A percentile compares a stretch with the other conserved stretches of the same genome.
Conservation (phyloP, 164 flowering plant species). For the Vitis riparia region DNA sequence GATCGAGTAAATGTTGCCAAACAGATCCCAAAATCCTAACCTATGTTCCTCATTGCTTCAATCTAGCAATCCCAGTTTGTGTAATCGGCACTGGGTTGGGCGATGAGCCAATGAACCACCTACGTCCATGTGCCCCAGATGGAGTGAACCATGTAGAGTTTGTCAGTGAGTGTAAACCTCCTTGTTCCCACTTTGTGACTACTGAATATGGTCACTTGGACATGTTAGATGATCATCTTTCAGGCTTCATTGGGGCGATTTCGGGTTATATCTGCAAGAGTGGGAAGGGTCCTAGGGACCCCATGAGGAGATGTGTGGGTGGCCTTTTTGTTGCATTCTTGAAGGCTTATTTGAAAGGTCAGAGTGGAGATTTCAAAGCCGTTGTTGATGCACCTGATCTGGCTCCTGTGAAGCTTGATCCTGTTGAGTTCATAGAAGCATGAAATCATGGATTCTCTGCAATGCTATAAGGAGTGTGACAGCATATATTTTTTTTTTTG, state of each 20-base stretch:
- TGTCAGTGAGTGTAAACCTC: slow-evolving; percentile 23
- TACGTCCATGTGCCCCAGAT: slow-evolving; percentile 42
- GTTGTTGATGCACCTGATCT: slow-evolving; percentile 19
- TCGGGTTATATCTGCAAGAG: slow-evolving; percentile 17
- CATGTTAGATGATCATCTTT: slow-evolving; percentile 34
- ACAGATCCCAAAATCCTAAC: slow-evolving; percentile 35
- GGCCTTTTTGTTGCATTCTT: slow-evolving; percentile 42
- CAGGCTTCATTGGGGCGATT: neutral
- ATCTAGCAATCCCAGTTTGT: slow-evolving; percentile 35
- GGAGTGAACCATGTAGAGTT: slow-evolving; percentile 41
- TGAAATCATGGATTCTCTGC: neutral
- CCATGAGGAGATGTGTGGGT: too few relatives aligned
- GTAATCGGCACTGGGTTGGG: slow-evolving; percentile 54
- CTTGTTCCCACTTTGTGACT: slow-evolving; percentile 31
- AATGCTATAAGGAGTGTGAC: neutral
- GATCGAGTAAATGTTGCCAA: slow-evolving; percentile 10
- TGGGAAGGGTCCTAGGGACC: too few relatives aligned
- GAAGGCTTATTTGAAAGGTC: slow-evolving; percentile 25
- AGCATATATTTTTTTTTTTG: too few relatives aligned
- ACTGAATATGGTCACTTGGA: slow-evolving; percentile 52
- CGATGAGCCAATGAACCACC: neutral
- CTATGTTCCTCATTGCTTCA: slow-evolving; percentile 26
- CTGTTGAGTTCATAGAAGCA: slow-evolving; percentile 9
- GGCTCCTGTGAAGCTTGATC: slow-evolving; percentile 35
- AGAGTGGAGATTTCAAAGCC: slow-evolving; percentile 15